A percentile compares a stretch with the other conserved stretches of the same genome.
phyloP scores from a whole-genome alignment of 768 basidiomycete species.

The Udeniomyces megalosporus region DNA sequence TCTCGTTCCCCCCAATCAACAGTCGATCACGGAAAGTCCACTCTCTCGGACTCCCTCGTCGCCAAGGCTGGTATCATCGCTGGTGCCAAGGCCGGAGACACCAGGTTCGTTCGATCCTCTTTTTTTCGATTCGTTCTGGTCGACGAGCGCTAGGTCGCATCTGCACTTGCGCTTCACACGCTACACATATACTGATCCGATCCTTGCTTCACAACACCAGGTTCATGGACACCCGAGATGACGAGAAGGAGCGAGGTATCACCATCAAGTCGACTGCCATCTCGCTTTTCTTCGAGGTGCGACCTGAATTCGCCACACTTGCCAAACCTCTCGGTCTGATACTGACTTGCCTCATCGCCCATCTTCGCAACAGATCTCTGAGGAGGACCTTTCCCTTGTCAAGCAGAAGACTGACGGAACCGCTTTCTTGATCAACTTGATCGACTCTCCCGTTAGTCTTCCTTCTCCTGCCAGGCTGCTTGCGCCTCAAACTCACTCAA shows the following conservation, averaged over 20 bases:
- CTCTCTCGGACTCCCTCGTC: constrained; percentile 94
- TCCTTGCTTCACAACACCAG: background rate
- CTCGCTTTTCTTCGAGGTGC: constrained; percentile 95
- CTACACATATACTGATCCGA: background rate
- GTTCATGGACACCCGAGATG: constrained; percentile 36
- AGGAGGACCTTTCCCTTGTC: constrained; percentile 70
- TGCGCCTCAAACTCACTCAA: background rate
- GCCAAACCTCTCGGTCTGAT: too few species aligned
- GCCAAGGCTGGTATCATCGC: constrained; percentile 99
- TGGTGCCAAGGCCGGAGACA: constrained; percentile 77
- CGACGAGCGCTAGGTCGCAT: background rate
- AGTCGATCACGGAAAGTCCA: constrained; percentile 99
- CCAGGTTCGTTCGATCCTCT: constrained; percentile 46
- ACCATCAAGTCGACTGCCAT: constrained; percentile 99
- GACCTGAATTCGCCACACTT: too few species aligned
- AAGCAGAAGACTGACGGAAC: constrained; percentile 87
- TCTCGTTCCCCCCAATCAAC: constrained; percentile 12
- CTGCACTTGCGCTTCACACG: background rate
- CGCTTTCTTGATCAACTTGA: constrained; percentile 99
- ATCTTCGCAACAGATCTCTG: constrained; percentile 37
- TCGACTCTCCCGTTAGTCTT: constrained; percentile 39
- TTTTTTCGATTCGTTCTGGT: too few species aligned
- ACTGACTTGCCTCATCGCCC: too few species aligned
- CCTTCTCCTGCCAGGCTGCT: background rate
- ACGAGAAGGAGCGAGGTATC: constrained; percentile 99